A percentile compares a stretch with the other conserved stretches of the same genome.
Evolutionary conservation across 2,329 filamentous ascomycete genomes (phyloP).

Genomic region (Fusarium sp.): DNA sequence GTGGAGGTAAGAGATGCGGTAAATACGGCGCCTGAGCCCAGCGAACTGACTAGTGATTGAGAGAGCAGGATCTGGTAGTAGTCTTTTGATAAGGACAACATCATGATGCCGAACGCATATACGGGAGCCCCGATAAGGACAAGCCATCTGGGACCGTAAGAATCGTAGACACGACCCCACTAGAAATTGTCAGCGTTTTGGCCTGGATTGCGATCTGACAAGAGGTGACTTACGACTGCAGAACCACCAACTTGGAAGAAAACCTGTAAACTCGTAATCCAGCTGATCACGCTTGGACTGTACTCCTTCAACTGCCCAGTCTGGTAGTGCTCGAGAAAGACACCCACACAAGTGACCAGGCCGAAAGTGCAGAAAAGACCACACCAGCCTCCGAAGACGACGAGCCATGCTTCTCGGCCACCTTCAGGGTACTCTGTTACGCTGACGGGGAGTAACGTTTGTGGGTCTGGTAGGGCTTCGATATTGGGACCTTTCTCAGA

Average conservation of each 20-base stretch:
- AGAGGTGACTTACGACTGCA: rapidly evolving
- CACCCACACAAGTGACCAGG: background rate
- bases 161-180: conserved; percentile 10
- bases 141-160: background rate
- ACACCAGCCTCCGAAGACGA: background rate
- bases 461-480: background rate
- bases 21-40: background rate
- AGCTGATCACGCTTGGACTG: background rate
- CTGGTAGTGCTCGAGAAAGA: conserved; percentile 2
- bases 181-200: rapidly evolving
- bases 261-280: background rate
- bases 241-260: conserved; percentile 9
- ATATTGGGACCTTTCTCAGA: rapidly evolving
- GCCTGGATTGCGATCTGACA: rapidly evolving
- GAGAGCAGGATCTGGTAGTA: background rate
- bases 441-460: rapidly evolving
- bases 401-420: background rate
- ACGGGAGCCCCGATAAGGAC: background rate
- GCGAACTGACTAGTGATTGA: rapidly evolving
- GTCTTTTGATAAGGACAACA: background rate
- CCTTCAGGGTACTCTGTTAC: background rate
- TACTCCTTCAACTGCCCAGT: rapidly evolving
- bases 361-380: conserved; percentile 10
- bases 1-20: rapidly evolving
- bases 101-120: background rate